Percentiles rank a stretch among this genome's conserved stretches.
Conservation (phyloP, 306 rosid genomes). For the Citrullus colocynthis region DNA sequence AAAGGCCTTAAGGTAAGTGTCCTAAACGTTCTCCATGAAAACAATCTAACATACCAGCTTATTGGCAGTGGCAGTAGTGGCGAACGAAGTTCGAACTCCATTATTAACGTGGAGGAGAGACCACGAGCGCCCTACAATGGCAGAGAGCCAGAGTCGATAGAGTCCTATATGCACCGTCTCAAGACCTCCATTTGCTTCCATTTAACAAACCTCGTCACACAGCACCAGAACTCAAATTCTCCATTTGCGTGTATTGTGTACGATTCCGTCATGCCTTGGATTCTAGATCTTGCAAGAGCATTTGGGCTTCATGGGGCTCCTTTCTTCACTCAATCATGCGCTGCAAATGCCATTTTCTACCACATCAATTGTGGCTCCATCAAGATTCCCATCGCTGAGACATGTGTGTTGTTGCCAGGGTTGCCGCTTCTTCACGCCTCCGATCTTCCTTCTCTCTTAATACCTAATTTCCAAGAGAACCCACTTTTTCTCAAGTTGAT, state of each 20-base stretch:
- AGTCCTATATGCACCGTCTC: background rate
- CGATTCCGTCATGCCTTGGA: background rate
- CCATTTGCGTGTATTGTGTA: background rate
- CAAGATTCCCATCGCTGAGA: background rate
- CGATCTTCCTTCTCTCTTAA: too few relatives aligned
- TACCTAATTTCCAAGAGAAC: background rate
- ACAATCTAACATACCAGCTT: too few relatives aligned
- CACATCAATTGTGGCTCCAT: background rate
- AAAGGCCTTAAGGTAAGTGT: slow-evolving; percentile 11
- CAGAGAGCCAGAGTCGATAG: background rate
- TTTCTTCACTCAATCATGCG: background rate
- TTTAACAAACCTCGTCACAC: background rate
- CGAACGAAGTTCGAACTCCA: too few relatives aligned
- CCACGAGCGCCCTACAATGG: background rate
- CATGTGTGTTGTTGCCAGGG: background rate
- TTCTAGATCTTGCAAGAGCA: background rate
- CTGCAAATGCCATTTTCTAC: background rate
- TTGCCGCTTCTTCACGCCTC: background rate
- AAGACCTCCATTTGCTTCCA: background rate
- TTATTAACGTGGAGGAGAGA: background rate
- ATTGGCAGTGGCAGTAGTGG: too few relatives aligned
- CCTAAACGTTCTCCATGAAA: background rate
- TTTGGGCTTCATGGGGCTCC: background rate
- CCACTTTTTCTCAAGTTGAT: background rate
- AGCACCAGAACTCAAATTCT: background rate